A percentile compares a stretch with the other conserved stretches of the same genome.
phyloP scores from a whole-genome alignment of 2,329 filamentous ascomycete species.

The Neofusicoccum umdonicola region DNA sequence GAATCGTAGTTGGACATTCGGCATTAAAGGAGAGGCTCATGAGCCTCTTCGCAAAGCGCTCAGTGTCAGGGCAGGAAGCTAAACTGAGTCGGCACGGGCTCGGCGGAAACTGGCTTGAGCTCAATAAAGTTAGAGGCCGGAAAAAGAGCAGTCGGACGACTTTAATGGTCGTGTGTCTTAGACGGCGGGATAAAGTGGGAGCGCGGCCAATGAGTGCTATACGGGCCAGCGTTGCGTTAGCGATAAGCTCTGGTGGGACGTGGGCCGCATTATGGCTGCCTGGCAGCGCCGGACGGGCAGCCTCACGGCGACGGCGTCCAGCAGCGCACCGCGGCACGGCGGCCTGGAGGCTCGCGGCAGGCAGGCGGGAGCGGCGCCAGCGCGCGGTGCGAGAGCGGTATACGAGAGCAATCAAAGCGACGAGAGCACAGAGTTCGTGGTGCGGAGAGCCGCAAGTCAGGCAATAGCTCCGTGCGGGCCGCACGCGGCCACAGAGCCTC shows the following conservation, averaged over 20 bases:
- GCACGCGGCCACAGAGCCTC: constrained; percentile 5
- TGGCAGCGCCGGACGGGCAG: not conserved
- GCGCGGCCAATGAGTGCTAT: constrained; percentile 4
- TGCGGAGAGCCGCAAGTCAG: constrained; percentile 16
- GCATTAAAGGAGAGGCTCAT: constrained; percentile 15
- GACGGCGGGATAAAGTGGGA: not conserved
- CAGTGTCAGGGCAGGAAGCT: constrained; percentile 1
- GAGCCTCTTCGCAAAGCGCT: constrained; percentile 11
- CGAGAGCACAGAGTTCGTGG: not conserved
- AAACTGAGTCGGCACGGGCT: constrained; percentile 8
- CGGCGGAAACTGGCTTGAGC: constrained; percentile 4
- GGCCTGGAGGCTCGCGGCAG: no score
- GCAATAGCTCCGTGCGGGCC: constrained; percentile 14
- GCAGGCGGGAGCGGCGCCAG: not conserved
- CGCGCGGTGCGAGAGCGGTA: not conserved
- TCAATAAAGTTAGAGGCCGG: constrained; percentile 9
- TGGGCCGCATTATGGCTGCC: constrained; percentile 3
- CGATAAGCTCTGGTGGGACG: constrained; percentile 12
- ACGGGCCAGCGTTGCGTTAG: not conserved
- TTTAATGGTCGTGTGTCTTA: constrained; percentile 1
- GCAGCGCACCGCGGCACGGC: not conserved
- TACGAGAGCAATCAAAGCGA: constrained; percentile 10
- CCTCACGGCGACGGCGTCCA: not conserved
- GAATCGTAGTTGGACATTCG: constrained; percentile 42
- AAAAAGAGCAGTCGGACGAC: not conserved